Evolutionary conservation across 2,329 filamentous ascomycete species (phyloP).

Genomic region (Xylaria sp.): DNA sequence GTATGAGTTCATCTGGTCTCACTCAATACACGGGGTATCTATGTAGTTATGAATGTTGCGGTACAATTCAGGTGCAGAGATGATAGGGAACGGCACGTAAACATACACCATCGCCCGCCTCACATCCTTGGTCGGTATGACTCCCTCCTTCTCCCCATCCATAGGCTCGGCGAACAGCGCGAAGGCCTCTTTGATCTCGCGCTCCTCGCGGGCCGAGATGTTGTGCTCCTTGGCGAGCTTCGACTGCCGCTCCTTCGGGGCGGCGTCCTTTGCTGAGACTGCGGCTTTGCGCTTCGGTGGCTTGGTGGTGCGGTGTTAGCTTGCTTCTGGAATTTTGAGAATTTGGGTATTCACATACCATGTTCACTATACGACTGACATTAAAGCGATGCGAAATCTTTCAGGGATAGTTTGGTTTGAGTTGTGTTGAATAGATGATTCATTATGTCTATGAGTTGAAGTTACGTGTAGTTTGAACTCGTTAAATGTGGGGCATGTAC

Average conservation of each 20-base stretch:
- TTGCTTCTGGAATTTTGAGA: background rate
- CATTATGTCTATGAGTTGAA: background rate
- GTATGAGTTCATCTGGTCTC: background rate
- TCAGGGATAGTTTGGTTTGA: background rate
- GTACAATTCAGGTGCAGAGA: background rate
- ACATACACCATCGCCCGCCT: conserved; percentile 77
- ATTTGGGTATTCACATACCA: conserved; percentile 3
- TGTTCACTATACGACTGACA: background rate
- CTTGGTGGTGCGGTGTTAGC: conserved; percentile 46
- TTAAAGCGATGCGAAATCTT: background rate
- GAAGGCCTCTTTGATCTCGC: conserved; percentile 91
- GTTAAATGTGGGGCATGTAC: conserved; percentile 11
- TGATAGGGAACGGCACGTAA: background rate
- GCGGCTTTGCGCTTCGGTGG: conserved; percentile 63
- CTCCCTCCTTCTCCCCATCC: conserved; percentile 76
- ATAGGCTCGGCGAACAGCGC: conserved; percentile 79
- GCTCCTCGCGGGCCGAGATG: conserved; percentile 83
- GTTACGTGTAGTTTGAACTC: background rate
- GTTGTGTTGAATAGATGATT: background rate
- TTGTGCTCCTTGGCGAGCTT: conserved; percentile 94
- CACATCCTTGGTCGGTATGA: conserved; percentile 74
- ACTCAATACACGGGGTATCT: background rate
- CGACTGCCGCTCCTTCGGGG: conserved; percentile 70
- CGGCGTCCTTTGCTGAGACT: conserved; percentile 45
- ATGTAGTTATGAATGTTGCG: background rate